Evolutionary conservation across 1,284 basidiomycete species (phyloP).

Genomic region (Fomitopsis schrenkii): DNA sequence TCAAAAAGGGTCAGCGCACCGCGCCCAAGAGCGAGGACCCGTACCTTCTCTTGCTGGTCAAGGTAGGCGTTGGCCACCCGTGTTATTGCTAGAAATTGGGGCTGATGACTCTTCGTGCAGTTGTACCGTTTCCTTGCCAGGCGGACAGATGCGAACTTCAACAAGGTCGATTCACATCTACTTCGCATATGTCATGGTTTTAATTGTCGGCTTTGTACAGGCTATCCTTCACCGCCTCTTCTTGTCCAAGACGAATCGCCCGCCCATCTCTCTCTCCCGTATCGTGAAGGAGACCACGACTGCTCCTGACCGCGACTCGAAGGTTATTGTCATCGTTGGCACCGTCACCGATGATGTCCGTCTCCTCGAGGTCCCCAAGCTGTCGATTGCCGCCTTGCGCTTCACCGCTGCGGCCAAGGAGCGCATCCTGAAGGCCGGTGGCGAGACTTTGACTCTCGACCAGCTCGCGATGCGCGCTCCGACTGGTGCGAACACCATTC

Average conservation of each 20-base stretch:
- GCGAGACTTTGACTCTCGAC: slow-evolving; percentile 94
- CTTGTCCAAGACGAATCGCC: slow-evolving; percentile 97
- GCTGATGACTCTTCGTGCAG: slow-evolving; percentile 37
- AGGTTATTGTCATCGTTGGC: slow-evolving; percentile 89
- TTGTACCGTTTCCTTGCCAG: slow-evolving; percentile 99
- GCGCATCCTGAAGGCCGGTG: slow-evolving; percentile 93
- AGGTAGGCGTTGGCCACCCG: slow-evolving; percentile 50
- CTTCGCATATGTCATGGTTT: not conserved
- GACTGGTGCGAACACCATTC: slow-evolving; percentile 92
- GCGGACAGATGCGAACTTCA: slow-evolving; percentile 94
- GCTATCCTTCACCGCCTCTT: slow-evolving; percentile 95
- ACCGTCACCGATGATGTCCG: slow-evolving; percentile 98
- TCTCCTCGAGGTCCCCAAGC: slow-evolving; percentile 83
- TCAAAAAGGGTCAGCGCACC: slow-evolving; percentile 95
- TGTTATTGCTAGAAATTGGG: not conserved
- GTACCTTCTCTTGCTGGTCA: slow-evolving; percentile 97
- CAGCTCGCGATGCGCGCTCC: slow-evolving; percentile 94
- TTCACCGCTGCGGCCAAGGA: slow-evolving; percentile 94
- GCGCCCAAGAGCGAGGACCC: slow-evolving; percentile 99
- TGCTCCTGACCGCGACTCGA: slow-evolving; percentile 69
- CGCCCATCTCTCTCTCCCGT: slow-evolving; percentile 91
- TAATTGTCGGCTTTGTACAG: slow-evolving; percentile 32
- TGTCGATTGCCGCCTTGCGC: slow-evolving; percentile 91
- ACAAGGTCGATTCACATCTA: slow-evolving; percentile 65
- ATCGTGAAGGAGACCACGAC: slow-evolving; percentile 79